Percentiles rank a stretch among this genome's conserved stretches.
Evolutionary conservation across 176 grass and related monocot genomes (phyloP).

Genomic region (Raddia guianensis): DNA sequence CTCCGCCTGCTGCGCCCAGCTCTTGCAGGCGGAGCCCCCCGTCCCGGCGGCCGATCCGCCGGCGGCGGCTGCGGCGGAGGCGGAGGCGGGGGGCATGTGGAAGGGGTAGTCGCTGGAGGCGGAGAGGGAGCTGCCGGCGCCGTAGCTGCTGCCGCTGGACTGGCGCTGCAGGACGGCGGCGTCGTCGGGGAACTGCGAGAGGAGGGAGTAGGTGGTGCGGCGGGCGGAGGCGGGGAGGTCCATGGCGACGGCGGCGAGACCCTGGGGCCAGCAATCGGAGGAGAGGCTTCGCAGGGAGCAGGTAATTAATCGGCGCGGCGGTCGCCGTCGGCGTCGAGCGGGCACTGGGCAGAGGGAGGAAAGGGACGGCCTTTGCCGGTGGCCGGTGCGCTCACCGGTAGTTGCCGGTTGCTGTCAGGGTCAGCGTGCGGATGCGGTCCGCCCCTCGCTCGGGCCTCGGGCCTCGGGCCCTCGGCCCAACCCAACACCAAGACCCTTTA

Average conservation of each 20-base stretch:
- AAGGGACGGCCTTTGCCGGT: no score
- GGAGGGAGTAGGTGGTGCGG: conserved; percentile 58
- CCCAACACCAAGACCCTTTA: no score
- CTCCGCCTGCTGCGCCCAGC: conserved; percentile 98
- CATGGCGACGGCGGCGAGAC: conserved; percentile 21
- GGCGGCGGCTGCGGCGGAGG: background rate
- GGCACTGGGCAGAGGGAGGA: no score
- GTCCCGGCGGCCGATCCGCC: background rate
- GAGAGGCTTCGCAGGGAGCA: background rate
- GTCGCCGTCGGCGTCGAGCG: no score
- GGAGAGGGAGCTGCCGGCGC: conserved; percentile 76
- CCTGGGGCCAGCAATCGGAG: background rate
- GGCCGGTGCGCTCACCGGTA: no score
- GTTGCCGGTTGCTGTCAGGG: no score
- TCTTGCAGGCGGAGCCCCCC: conserved; percentile 61
- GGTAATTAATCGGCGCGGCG: background rate
- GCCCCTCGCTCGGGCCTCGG: no score
- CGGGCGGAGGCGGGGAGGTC: conserved; percentile 44
- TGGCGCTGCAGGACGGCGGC: conserved; percentile 63
- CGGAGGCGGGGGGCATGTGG: conserved; percentile 35
- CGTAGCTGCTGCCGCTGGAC: conserved; percentile 97
- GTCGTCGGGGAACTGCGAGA: conserved; percentile 61
- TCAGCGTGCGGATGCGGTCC: no score
- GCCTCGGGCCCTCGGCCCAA: no score
- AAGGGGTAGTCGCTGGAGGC: conserved; percentile 71